Base-by-base conservation (phyloP, 2,329 filamentous ascomycete genomes). In the Trichoderma afroharzianum region DNA sequence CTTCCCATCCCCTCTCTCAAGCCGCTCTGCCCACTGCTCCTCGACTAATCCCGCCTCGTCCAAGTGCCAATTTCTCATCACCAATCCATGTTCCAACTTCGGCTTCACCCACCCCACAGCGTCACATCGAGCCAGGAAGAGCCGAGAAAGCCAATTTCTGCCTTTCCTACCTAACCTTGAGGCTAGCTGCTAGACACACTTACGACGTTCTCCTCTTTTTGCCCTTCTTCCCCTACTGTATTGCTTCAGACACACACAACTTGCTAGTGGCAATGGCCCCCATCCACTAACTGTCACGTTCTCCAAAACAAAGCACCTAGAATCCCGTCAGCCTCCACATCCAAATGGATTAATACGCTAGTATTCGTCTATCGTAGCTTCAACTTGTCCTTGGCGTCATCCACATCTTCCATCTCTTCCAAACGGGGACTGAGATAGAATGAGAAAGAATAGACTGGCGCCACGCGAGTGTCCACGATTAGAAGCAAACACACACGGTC, bases 91-190 rank as follows among this genome's bases (percentile, higher is more conserved):
- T 66, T 57, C 55, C 21, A 33, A 58, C 57, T 43, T 67, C 50
- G 30, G 50, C 39, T 67, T 32, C 50, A 43, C 32, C 50, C 47
- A 67, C 50, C 50, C 63, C 50, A 57, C 30, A 67, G 63, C 50
- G 63, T 67, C 63, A 58, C 63, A 67, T 67, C 33, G 63, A 67
- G 50, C 50, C 21, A 39, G 32, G 36, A 57, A 43, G 47, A 66
- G 33, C 63, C 63, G 63, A 66, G 21, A 66, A 66, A 66, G 63
- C 63, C 63, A 66, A 66, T 66, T 66, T 66, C 63, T 66, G 63
- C 47, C 47, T 66, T 66, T 55, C 47, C 63, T 55, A 36, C 47
- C 63, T 53, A 66, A 66, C 63, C 47, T 53, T 24, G 47, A 5
- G 47, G 43, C 43, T 50, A 50, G 43, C 43, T 50, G 43, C 43